Percentiles rank a stretch among this genome's conserved stretches.
Conservation (phyloP, 441 rosid genomes). For the Brassica balearica region DNA sequence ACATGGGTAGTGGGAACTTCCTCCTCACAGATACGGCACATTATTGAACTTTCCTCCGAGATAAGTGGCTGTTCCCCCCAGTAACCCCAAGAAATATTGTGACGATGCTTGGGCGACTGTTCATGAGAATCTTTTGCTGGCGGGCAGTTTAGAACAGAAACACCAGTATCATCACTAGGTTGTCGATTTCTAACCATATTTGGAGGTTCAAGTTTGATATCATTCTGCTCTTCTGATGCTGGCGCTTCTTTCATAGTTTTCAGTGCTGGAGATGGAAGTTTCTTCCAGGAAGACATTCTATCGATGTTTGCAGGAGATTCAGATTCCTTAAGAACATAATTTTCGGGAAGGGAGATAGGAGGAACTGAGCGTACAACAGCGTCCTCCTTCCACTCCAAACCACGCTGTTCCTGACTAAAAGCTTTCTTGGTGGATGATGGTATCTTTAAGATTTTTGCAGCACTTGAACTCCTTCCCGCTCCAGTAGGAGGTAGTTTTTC, state of each 20-base stretch:
- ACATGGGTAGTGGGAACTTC: constrained; percentile 87
- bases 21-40: constrained; percentile 98
- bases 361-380: constrained; percentile 48
- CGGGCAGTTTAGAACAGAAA: constrained; percentile 57
- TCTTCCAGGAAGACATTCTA: constrained; percentile 91
- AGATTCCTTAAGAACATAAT: constrained; percentile 54
- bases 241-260: constrained; percentile 64
- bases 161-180: constrained; percentile 55
- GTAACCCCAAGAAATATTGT: constrained; percentile 87
- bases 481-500: constrained; percentile 66
- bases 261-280: constrained; percentile 76
- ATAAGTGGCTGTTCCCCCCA: constrained; percentile 80
- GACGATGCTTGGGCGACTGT: constrained; percentile 74
- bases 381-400: constrained; percentile 70
- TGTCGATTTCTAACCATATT: constrained; percentile 50
- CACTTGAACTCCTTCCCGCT: constrained; percentile 63
- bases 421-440: constrained; percentile 72
- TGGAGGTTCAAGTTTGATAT: constrained; percentile 60
- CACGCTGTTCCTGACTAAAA: constrained; percentile 94
- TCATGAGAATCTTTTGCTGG: constrained; percentile 68
- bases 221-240: constrained; percentile 56
- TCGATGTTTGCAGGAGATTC: constrained; percentile 73
- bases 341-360: constrained; percentile 49
- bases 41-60: constrained; percentile 82
- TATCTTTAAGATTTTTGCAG: constrained; percentile 60